Conservation (phyloP, 2,329 filamentous ascomycete species). For the Chrysosporium keratinophilum region DNA sequence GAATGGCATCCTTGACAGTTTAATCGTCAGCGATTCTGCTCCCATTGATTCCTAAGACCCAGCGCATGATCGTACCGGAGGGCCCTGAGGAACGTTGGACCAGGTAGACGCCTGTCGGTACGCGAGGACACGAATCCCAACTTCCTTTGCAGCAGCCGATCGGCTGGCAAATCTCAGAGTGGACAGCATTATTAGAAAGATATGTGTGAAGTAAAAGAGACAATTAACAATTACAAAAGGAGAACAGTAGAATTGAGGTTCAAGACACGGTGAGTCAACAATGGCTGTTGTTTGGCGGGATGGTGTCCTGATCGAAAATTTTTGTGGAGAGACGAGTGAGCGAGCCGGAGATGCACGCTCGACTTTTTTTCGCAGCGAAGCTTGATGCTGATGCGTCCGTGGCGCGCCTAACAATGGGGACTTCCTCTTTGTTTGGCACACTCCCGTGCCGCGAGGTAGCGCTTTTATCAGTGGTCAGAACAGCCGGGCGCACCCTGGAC, state of each 20-base stretch:
- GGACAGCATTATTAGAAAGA: slow-evolving; percentile 37
- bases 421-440: background rate
- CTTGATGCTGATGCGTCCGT: background rate
- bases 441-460: background rate
- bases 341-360: background rate
- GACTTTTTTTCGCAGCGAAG: background rate
- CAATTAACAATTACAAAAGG: background rate
- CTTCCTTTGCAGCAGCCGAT: slow-evolving; percentile 32
- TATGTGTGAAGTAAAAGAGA: background rate
- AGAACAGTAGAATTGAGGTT: background rate
- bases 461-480: background rate
- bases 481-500: background rate
- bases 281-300: background rate
- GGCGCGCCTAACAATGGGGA: background rate
- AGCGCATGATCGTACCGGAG: slow-evolving; percentile 59
- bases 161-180: slow-evolving; percentile 37
- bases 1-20: slow-evolving; percentile 33
- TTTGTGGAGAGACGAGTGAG: background rate
- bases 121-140: slow-evolving; percentile 30
- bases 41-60: background rate
- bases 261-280: background rate
- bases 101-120: slow-evolving; percentile 65
- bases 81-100: slow-evolving; percentile 84
- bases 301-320: slow-evolving; percentile 8
- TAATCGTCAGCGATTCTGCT: slow-evolving; percentile 4